Base-by-base conservation (phyloP, 106 monocot species). In the Posidonia australis region DNA sequence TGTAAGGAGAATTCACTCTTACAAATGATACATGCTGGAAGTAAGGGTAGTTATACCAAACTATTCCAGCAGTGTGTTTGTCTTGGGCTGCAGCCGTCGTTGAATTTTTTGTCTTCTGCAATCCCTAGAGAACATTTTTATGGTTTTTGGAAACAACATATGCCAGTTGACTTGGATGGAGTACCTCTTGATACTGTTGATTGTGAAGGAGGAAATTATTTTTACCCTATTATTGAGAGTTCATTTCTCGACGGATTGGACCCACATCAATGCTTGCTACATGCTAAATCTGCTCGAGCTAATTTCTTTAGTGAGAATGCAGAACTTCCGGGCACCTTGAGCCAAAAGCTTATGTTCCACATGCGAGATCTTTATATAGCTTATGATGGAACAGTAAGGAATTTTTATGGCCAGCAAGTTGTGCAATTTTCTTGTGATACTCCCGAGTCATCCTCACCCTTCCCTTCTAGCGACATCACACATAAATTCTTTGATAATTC, bases 381-480 rank as follows among this genome's bases (percentile, higher is more conserved):
- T 32, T 91, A 98, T 83, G 98, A 98, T 81, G 87, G 87, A 44
- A 84, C 85, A 0, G 85, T 98, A 13, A 82, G 98, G 76, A 87
- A 65, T 81, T 42, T 74, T 32, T 83, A 76, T 78, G 87, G 87
- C 2, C 81, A 89, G 28, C 80, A 91, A 61, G 44, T 98, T 51
- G 73, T 98, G 25, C 84, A 85, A 28, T 98, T 98, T 60, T 74
- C 66, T 51, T 81, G 83, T 74, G 48, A 67, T 55, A 61, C 31
- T 41, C 41, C 81, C 53, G 62, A 66, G 4, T 42, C 52, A 57
- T 29, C 68, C n/a, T n/a, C n/a, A n/a, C n/a, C n/a, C n/a, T n/a
- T n/a, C 3, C 26, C 30, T 66, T 65, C 10, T 58, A 16, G 42
- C 18, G 18, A 60, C 14, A 16, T 1, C 9, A 4, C 60, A 18